These are phyloP conservation scores for Umbellularia californica DNA, from an alignment of 164 flowering plant genomes.

Conservation along the genomic window DNA sequence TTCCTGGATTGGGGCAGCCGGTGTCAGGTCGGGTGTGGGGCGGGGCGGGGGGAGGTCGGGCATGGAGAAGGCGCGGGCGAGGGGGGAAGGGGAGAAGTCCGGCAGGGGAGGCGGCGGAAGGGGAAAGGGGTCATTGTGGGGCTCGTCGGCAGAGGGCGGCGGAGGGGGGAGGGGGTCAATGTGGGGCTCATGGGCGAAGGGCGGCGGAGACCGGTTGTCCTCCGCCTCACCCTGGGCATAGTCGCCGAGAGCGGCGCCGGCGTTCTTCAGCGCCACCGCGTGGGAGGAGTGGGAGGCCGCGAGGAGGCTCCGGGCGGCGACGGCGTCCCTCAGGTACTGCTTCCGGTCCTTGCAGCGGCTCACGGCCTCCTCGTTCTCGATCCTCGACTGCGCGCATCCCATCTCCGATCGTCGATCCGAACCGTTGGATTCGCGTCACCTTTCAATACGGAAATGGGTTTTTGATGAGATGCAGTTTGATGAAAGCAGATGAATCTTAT, in stretches of 20 bases:
- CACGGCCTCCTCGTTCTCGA: slow-evolving; percentile 83
- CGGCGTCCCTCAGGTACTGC: slow-evolving; percentile 68
- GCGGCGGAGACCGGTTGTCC: slow-evolving; percentile 4
- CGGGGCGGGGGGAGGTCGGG: slow-evolving; percentile 37
- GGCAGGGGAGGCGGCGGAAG: slow-evolving; percentile 59
- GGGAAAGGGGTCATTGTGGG: slow-evolving; percentile 23
- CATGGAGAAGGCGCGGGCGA: slow-evolving; percentile 57
- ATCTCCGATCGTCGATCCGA: slow-evolving; percentile 21
- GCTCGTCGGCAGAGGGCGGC: slow-evolving; percentile 44
- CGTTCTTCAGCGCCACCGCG: slow-evolving; percentile 60
- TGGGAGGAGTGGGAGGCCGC: slow-evolving; percentile 80
- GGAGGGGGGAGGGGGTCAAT: slow-evolving; percentile 28
- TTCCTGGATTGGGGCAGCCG: slow-evolving; percentile 25
- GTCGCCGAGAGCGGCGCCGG: slow-evolving; percentile 83
- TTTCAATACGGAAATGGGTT: no score
- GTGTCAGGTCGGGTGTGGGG: slow-evolving; percentile 18
- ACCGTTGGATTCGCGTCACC: no score
- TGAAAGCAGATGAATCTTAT: no score
- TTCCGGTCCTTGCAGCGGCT: slow-evolving; percentile 76
- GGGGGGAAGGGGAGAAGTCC: slow-evolving; percentile 17
- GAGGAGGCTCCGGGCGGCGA: slow-evolving; percentile 56
- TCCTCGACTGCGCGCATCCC: slow-evolving; percentile 90
- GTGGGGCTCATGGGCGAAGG: neutral
- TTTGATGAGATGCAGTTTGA: no score
- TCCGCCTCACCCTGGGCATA: slow-evolving; percentile 68